Evolutionary conservation across 2,329 filamentous ascomycete genomes (phyloP).

Genomic region (Epichloe festucae): DNA sequence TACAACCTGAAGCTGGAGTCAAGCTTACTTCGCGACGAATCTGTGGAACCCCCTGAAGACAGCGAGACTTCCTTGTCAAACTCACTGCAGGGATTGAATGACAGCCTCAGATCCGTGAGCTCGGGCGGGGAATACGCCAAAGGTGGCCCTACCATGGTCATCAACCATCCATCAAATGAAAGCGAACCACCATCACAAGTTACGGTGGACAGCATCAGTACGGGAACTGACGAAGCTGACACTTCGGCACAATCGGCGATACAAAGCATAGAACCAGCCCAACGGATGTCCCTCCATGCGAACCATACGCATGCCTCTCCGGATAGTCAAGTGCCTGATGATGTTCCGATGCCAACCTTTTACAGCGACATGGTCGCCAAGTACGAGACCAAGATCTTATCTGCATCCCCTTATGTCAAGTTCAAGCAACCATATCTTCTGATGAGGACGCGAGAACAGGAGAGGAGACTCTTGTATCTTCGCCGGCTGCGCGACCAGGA

Average conservation of each 20-base stretch:
- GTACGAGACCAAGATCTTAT: conserved; percentile 84
- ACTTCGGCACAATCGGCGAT: conserved; percentile 13
- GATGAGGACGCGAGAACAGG: conserved; percentile 83
- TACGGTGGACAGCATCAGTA: conserved; percentile 17
- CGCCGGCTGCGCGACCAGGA: conserved; percentile 72
- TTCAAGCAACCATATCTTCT: conserved; percentile 89
- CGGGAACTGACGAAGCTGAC: conserved; percentile 17
- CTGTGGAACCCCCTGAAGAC: conserved; percentile 64
- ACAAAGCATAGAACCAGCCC: conserved; percentile 13
- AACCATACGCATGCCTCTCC: conserved; percentile 30
- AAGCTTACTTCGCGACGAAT: conserved; percentile 85
- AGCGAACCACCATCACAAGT: conserved; percentile 24
- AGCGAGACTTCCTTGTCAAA: conserved; percentile 31
- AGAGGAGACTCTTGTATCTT: conserved; percentile 69
- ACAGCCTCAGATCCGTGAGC: conserved; percentile 24
- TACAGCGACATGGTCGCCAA: conserved; percentile 93
- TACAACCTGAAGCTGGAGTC: conserved; percentile 96
- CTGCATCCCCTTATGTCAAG: conserved; percentile 89
- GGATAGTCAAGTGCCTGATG: conserved; percentile 54
- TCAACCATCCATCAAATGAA: conserved; percentile 24
- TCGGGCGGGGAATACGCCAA: conserved; percentile 19
- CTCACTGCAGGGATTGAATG: conserved; percentile 26
- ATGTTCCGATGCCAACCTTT: conserved; percentile 76
- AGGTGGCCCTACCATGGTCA: conserved; percentile 18
- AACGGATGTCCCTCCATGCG: conserved; percentile 27